These are phyloP conservation scores for Cordyceps javanica DNA, from an alignment of 2,329 filamentous ascomycete species.

Conservation along the genomic window DNA sequence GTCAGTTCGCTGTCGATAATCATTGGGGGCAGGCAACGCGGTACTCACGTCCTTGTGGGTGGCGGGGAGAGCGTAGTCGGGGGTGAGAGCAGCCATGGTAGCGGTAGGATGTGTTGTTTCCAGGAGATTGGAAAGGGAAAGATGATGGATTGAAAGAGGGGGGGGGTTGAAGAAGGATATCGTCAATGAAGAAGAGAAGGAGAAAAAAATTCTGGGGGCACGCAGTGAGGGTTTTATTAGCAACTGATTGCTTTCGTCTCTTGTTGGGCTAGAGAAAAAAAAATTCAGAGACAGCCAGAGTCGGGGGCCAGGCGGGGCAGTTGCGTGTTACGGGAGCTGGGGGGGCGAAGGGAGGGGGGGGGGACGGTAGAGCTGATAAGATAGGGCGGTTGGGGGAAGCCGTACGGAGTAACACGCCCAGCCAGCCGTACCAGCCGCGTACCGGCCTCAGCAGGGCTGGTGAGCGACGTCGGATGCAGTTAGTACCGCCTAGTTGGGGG, in stretches of 20 bases:
- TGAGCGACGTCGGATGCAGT: conserved; percentile 4
- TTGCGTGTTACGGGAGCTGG: no score
- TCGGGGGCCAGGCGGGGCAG: conserved; percentile 6
- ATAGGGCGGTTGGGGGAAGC: neutral
- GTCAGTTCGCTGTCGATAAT: conserved; percentile 16
- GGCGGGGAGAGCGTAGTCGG: conserved; percentile 47
- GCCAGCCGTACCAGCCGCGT: neutral
- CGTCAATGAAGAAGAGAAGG: neutral
- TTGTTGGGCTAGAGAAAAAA: neutral
- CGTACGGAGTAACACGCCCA: no score
- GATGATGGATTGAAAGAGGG: conserved; percentile 9
- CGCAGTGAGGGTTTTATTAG: conserved; percentile 12
- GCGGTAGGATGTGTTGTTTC: conserved; percentile 12
- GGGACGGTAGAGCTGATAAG: neutral
- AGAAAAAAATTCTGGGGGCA: conserved; percentile 1
- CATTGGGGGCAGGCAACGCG: conserved; percentile 1
- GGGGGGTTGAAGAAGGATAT: conserved; percentile 4
- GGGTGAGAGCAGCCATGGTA: conserved; percentile 35
- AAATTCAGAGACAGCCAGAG: conserved; percentile 1
- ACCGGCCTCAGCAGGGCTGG: neutral
- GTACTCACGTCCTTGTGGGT: conserved; percentile 48
- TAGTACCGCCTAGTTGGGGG: neutral
- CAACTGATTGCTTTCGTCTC: conserved; percentile 4
- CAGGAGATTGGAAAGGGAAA: neutral
- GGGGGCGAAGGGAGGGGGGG: no score